Conservation (phyloP, 805 yeast species). For the Metschnikowia picachoensis region DNA sequence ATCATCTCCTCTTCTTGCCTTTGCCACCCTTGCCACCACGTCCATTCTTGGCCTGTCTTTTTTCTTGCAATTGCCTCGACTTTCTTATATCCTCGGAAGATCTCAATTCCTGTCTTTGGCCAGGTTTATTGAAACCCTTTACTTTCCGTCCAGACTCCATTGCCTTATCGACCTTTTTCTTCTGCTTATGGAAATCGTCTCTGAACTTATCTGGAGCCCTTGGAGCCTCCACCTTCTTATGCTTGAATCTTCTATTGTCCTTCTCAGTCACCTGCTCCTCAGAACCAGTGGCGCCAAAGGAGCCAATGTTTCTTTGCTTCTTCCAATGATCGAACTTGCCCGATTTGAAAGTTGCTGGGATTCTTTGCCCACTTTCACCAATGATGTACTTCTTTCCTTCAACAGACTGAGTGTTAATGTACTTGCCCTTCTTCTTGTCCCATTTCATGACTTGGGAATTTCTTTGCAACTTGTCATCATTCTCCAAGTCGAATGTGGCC, state of each 20-base stretch:
- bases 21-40: constrained; percentile 51
- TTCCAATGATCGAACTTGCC: constrained; percentile 95
- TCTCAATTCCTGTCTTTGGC: constrained; percentile 54
- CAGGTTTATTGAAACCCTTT: constrained; percentile 57
- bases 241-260: constrained; percentile 54
- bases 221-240: constrained; percentile 74
- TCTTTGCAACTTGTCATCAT: constrained; percentile 67
- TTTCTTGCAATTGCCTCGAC: constrained; percentile 62
- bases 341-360: constrained; percentile 87
- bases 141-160: constrained; percentile 67
- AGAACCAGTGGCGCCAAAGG: constrained; percentile 24
- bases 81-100: constrained; percentile 76
- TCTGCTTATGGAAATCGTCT: constrained; percentile 80
- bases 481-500: constrained; percentile 81
- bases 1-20: constrained; percentile 3
- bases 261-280: constrained; percentile 21
- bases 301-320: constrained; percentile 55
- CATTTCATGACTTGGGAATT: constrained; percentile 77
- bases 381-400: constrained; percentile 78
- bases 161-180: constrained; percentile 79
- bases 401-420: constrained; percentile 71
- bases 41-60: constrained; percentile 79
- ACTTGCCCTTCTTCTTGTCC: constrained; percentile 92
- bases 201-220: constrained; percentile 85
- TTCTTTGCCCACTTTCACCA: constrained; percentile 89